phyloP scores from a whole-genome alignment of 331 rosid species.

The Pyracantha coccinea region DNA sequence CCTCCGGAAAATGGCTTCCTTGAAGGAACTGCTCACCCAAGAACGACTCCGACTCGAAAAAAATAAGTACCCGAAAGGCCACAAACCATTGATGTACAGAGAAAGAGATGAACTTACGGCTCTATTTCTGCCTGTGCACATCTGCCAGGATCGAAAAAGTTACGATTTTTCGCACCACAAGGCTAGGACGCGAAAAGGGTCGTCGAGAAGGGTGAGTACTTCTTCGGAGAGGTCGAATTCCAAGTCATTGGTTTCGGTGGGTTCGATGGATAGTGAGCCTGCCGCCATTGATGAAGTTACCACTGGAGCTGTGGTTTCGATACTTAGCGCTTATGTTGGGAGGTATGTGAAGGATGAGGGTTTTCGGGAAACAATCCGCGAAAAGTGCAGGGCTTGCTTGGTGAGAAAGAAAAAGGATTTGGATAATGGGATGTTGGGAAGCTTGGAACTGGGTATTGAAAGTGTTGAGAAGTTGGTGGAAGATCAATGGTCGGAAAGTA shows the following conservation, averaged over 20 bases:
- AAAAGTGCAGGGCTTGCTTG: constrained; percentile 48
- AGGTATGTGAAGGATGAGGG: constrained; percentile 41
- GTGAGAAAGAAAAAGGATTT: constrained; percentile 19
- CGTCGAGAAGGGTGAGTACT: constrained; percentile 33
- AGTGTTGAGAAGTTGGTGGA: constrained; percentile 47
- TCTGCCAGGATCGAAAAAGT: constrained; percentile 31
- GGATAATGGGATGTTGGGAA: constrained; percentile 27
- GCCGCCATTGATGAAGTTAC: constrained; percentile 52
- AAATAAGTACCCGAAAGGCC: background rate
- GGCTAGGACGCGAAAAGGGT: constrained; percentile 12
- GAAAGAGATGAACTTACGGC: constrained; percentile 17
- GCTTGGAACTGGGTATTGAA: constrained; percentile 39
- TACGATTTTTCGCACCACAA: constrained; percentile 19
- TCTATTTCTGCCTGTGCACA: constrained; percentile 34
- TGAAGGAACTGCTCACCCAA: constrained; percentile 45
- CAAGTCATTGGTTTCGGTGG: constrained; percentile 20
- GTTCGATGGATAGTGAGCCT: constrained; percentile 33
- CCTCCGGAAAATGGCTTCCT: constrained; percentile 43
- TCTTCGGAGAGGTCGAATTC: constrained; percentile 28
- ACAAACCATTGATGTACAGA: constrained; percentile 2
- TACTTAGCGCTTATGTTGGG: constrained; percentile 58
- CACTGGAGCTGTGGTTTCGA: constrained; percentile 49
- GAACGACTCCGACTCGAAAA: constrained; percentile 36
- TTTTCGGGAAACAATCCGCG: constrained; percentile 37
- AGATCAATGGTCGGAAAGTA: constrained; percentile 18